Percentiles rank a stretch among this genome's conserved stretches.
Conservation (phyloP, 1,284 basidiomycete genomes). For the Singerocomus inundabilis region DNA sequence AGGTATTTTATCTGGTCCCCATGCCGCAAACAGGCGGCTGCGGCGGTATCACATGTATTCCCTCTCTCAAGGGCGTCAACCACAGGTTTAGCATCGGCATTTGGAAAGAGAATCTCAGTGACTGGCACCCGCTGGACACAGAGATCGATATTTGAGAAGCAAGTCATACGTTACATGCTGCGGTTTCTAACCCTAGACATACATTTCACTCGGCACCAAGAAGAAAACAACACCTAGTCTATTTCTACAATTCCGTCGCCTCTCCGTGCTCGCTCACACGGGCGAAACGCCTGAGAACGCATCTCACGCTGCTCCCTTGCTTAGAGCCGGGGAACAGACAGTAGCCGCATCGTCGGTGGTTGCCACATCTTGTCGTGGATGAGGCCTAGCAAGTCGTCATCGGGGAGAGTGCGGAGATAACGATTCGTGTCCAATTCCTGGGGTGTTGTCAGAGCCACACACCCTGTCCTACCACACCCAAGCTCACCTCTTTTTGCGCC, state of each 20-base stretch:
- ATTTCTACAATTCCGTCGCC: constrained; percentile 2
- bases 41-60: constrained; percentile 67
- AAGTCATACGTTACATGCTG: not conserved
- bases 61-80: constrained; percentile 76
- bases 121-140: constrained; percentile 11
- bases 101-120: constrained; percentile 45
- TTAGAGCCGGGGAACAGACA: constrained; percentile 22
- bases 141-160: constrained; percentile 21
- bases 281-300: not conserved
- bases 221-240: not conserved
- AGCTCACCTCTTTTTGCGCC: constrained; percentile 60
- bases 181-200: not conserved
- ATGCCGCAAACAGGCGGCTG: constrained; percentile 77
- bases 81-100: constrained; percentile 73
- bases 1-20: constrained; percentile 73
- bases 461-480: not conserved
- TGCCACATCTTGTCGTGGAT: constrained; percentile 60
- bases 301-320: not conserved
- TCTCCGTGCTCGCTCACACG: not conserved
- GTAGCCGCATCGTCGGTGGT: constrained; percentile 31
- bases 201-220: not conserved
- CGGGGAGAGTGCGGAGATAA: constrained; percentile 47
- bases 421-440: constrained; percentile 48
- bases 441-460: not conserved
- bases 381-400: constrained; percentile 47